A percentile compares a stretch with the other conserved stretches of the same genome.
Evolutionary conservation across 768 basidiomycete species (phyloP).

Genomic region (Mycena sanguinolenta): DNA sequence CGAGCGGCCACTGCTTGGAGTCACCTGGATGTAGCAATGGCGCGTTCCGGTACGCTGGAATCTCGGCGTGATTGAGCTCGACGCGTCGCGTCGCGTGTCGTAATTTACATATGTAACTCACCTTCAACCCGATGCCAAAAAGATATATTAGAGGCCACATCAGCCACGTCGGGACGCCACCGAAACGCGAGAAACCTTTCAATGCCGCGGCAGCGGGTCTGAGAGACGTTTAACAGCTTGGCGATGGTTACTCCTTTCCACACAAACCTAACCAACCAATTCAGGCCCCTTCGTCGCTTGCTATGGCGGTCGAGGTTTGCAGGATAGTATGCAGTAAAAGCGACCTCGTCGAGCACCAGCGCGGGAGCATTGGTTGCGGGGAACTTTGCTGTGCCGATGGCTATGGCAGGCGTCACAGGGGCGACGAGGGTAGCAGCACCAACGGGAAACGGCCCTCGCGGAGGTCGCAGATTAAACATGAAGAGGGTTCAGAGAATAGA

Average conservation of each 20-base stretch:
- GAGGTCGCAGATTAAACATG: constrained; percentile 16
- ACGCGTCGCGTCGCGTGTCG: background rate
- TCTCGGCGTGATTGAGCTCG: constrained; percentile 48
- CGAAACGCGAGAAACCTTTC: constrained; percentile 63
- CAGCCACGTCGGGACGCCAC: constrained; percentile 60
- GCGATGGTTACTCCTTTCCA: background rate
- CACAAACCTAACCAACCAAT: constrained; percentile 71
- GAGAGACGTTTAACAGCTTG: background rate
- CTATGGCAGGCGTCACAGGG: constrained; percentile 41
- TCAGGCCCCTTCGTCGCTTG: constrained; percentile 55
- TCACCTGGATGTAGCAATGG: constrained; percentile 60
- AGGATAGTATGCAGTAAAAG: constrained; percentile 78
- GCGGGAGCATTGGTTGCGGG: constrained; percentile 52
- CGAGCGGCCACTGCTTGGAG: constrained; percentile 75
- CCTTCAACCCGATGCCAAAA: constrained; percentile 64
- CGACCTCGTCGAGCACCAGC: constrained; percentile 70
- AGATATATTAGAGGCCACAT: constrained; percentile 66
- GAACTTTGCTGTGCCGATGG: constrained; percentile 59
- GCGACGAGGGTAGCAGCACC: constrained; percentile 67
- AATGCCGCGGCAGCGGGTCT: constrained; percentile 63
- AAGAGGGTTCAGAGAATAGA: background rate
- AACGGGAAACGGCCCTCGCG: constrained; percentile 56
- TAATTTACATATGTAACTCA: constrained; percentile 37
- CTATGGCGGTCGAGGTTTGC: constrained; percentile 52
- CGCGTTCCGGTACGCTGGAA: constrained; percentile 70